Base-by-base conservation (phyloP, 2,329 filamentous ascomycete species). In the Xylaria sp. region DNA sequence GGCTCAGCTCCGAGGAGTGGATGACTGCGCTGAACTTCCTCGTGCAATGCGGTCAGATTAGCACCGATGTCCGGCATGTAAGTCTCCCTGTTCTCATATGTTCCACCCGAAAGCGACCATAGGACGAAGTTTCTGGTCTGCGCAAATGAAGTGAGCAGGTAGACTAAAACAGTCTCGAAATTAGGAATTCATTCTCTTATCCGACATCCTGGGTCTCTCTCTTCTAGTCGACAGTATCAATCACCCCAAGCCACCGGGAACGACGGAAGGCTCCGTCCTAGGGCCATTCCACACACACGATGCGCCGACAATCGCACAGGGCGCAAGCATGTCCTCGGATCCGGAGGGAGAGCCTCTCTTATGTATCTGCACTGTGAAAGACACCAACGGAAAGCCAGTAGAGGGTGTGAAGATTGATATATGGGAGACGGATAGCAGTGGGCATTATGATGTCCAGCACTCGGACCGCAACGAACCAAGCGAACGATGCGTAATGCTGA, bases 261-360 rank as follows among this genome's bases (percentile, higher is more conserved):
- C 80, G 34, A 94, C 90, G 30, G 89, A 93, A 73, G 89, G 90
- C 59, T 91, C 89, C 0, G 88, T 94, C 9, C 82, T 93, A 0
- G 90, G 90, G 0, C 90, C 90, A 44, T 93, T 92, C 78, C 89
- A 93, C 78, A 91, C 88, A 0, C 88, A 92, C 75, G 88, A 92
- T 69, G 89, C 89, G 6, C 79, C 85, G 5, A 67, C 73, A 6
- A 74, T 83, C 35, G 65, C 75, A 7, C 77, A 83, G 55, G 90
- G 90, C 16, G 76, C 78, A 13, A 69, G 71, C 59, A 90, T 93
- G 75, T 84, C 86, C 1, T 83, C 84, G 59, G 89, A 92, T 67
- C 82, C 86, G 0, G 76, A 83, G 37, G 90, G 90, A 54, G 82
- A 88, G 65, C 83, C 87, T 0, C 82, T 90, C 64, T 80, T 93